These are phyloP conservation scores for Dittrichia graveolens DNA, from an alignment of 129 eudicot species.

Conservation along the genomic window DNA sequence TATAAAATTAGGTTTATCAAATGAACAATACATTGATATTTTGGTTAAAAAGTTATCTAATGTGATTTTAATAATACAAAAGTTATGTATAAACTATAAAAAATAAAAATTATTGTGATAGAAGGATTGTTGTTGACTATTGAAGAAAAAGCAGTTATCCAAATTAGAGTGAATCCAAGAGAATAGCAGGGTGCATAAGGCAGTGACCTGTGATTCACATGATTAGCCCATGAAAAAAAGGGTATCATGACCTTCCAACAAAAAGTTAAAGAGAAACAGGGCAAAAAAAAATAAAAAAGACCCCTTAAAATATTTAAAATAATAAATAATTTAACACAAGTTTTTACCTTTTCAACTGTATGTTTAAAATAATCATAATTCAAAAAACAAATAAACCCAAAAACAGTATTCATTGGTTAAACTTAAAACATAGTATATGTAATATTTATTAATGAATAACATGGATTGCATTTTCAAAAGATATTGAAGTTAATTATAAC, in stretches of 20 bases:
- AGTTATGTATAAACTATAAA: neutral
- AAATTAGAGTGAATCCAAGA: constrained; percentile 21
- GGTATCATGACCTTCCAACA: constrained; percentile 35
- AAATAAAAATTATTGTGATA: constrained; percentile 2
- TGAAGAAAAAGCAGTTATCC: constrained; percentile 22
- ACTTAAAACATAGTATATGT: too few relatives aligned
- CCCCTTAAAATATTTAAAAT: neutral
- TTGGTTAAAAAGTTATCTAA: neutral
- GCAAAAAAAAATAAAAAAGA: neutral
- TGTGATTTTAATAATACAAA: neutral
- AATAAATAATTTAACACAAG: neutral
- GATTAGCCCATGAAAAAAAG: constrained; percentile 38
- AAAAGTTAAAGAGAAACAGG: constrained; percentile 34
- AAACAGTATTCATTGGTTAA: too few relatives aligned
- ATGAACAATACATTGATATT: neutral
- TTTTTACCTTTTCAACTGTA: neutral
- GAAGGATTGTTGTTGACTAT: constrained; percentile 7
- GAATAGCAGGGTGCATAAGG: constrained; percentile 20
- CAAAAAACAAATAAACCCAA: too few relatives aligned
- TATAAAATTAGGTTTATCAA: too few relatives aligned
- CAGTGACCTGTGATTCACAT: constrained; percentile 40
- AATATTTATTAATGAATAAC: too few relatives aligned
- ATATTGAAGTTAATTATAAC: too few relatives aligned
- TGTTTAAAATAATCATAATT: too few relatives aligned
- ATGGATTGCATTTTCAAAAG: too few relatives aligned